phyloP scores from a whole-genome alignment of 2,329 filamentous ascomycete genomes.

The Fonsecaea monophora region DNA sequence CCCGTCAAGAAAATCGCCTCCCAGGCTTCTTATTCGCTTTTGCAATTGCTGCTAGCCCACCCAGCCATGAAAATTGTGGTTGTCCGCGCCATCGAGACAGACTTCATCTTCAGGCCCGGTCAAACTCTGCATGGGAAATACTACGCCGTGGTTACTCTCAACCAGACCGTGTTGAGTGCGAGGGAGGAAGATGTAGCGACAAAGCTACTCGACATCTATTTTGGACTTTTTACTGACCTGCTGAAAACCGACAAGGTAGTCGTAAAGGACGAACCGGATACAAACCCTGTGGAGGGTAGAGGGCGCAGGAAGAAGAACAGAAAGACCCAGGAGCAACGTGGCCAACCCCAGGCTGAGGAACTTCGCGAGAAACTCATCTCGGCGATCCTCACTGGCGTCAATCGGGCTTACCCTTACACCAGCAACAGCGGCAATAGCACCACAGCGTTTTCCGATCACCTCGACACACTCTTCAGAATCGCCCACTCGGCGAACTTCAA shows the following conservation, averaged over 20 bases:
- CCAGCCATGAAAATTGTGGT: constrained; percentile 93
- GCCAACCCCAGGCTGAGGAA: constrained; percentile 65
- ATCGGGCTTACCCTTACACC: constrained; percentile 92
- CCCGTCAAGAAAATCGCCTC: constrained; percentile 95
- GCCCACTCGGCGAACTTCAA: constrained; percentile 99
- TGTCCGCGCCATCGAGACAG: constrained; percentile 82
- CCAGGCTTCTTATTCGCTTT: constrained; percentile 86
- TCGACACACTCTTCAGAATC: constrained; percentile 93
- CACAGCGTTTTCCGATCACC: constrained; percentile 74
- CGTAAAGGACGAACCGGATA: constrained; percentile 34
- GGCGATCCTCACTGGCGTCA: constrained; percentile 89
- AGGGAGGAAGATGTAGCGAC: constrained; percentile 83
- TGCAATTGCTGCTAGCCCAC: constrained; percentile 87
- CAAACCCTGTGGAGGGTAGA: constrained; percentile 17
- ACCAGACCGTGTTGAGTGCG: constrained; percentile 89
- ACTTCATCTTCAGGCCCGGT: constrained; percentile 83
- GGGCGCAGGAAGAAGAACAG: constrained; percentile 35
- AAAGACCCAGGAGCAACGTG: constrained; percentile 38
- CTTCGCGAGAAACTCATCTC: constrained; percentile 90
- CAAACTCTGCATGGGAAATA: constrained; percentile 91
- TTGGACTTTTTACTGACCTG: constrained; percentile 81
- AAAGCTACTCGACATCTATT: constrained; percentile 87
- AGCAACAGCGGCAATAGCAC: constrained; percentile 74
- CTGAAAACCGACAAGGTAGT: constrained; percentile 67
- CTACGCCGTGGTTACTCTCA: constrained; percentile 94